Percentiles rank a stretch among this genome's conserved stretches.
Conservation (phyloP, 2,329 filamentous ascomycete species). For the Sphaceloma murrayae region DNA sequence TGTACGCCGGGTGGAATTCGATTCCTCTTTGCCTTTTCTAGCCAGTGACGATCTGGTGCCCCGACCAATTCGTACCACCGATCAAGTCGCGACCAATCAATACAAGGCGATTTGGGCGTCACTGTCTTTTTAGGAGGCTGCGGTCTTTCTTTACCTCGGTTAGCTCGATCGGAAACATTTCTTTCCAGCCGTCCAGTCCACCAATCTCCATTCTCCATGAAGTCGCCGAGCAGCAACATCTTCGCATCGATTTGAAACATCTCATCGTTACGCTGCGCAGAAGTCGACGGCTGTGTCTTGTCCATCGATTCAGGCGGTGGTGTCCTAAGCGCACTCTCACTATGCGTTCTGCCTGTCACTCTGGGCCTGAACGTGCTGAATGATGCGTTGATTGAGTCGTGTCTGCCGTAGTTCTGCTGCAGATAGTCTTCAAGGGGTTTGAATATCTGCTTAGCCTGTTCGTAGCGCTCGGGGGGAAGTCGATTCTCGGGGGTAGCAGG, state of each 20-base stretch:
- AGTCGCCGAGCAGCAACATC: conserved; percentile 60
- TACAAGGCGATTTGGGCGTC: conserved; percentile 53
- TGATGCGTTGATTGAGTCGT: conserved; percentile 64
- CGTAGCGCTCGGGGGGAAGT: conserved; percentile 25
- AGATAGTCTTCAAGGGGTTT: conserved; percentile 70
- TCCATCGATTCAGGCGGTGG: conserved; percentile 28
- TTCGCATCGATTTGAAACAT: conserved; percentile 63
- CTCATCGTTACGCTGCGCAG: conserved; percentile 29
- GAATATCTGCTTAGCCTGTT: conserved; percentile 54
- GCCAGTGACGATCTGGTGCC: conserved; percentile 60
- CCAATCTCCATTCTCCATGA: conserved; percentile 75
- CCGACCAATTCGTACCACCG: conserved; percentile 67
- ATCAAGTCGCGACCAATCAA: conserved; percentile 63
- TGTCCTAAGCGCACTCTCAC: conserved; percentile 36
- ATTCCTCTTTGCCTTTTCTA: conserved; percentile 43
- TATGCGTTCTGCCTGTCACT: conserved; percentile 32
- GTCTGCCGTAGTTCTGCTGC: conserved; percentile 55
- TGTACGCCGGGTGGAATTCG: conserved; percentile 21
- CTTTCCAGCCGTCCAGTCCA: conserved; percentile 54
- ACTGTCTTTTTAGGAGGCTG: conserved; percentile 33
- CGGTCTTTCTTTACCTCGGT: conserved; percentile 18
- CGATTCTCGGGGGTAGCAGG: conserved; percentile 22
- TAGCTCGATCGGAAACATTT: conserved; percentile 26
- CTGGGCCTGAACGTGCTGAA: conserved; percentile 50
- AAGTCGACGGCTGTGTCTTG: conserved; percentile 21